These are phyloP conservation scores for Aureobasidium pullulans DNA, from an alignment of 2,329 filamentous ascomycete species.

Conservation along the genomic window DNA sequence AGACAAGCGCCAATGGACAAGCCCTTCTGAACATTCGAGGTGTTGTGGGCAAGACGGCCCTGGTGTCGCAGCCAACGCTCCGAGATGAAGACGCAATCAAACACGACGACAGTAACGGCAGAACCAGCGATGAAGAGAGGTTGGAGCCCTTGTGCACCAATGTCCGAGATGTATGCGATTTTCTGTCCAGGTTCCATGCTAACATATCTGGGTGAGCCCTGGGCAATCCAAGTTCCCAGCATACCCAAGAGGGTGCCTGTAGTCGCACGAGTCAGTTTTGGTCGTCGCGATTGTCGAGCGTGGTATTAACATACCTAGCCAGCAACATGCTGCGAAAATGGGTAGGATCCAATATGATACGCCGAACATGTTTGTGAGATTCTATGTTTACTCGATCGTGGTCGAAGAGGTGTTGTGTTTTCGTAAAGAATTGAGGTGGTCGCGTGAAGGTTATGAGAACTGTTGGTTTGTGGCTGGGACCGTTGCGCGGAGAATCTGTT, in stretches of 20 bases:
- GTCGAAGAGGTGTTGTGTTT: not conserved
- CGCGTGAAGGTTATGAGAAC: not conserved
- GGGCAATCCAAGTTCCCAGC: constrained; percentile 61
- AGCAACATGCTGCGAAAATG: constrained; percentile 56
- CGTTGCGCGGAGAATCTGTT: not conserved
- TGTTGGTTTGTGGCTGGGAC: not conserved
- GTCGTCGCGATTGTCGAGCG: not conserved
- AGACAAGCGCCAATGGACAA: constrained; percentile 56
- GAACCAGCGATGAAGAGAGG: constrained; percentile 72
- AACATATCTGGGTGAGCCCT: constrained; percentile 49
- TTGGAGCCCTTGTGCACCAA: constrained; percentile 57
- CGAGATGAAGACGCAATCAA: constrained; percentile 71
- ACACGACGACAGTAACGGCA: constrained; percentile 64
- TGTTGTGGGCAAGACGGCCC: constrained; percentile 71
- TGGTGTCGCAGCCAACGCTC: constrained; percentile 81
- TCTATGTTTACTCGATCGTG: not conserved
- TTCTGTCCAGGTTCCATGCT: constrained; percentile 53
- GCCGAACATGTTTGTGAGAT: constrained; percentile 28
- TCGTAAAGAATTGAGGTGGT: not conserved
- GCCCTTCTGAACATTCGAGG: constrained; percentile 54
- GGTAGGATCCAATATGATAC: constrained; percentile 57
- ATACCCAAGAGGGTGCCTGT: constrained; percentile 59
- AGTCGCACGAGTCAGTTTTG: not conserved
- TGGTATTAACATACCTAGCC: constrained; percentile 40
- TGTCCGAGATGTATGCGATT: constrained; percentile 52